Evolutionary conservation across 139 green algal genomes (phyloP).

Genomic region (Closterium sp.): DNA sequence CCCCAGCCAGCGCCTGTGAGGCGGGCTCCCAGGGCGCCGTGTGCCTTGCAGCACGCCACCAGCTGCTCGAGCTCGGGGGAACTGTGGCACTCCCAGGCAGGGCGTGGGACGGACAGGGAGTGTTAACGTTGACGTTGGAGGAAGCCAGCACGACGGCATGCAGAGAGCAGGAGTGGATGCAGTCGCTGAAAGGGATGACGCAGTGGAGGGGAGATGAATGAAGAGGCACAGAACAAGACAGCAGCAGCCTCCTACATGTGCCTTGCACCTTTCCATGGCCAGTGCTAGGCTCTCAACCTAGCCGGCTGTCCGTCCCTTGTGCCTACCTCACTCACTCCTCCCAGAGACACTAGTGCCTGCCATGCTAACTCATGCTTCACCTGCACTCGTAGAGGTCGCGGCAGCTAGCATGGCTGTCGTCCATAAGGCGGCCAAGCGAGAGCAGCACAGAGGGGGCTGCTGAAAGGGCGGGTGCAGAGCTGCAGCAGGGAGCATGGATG

Average conservation of each 20-base stretch:
- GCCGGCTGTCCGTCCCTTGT: neutral
- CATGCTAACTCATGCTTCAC: slow-evolving; percentile 47
- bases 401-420: slow-evolving; percentile 80
- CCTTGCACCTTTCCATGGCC: neutral
- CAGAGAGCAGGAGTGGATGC: neutral
- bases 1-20: slow-evolving; percentile 93
- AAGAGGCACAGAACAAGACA: neutral
- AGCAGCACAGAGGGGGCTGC: slow-evolving; percentile 9
- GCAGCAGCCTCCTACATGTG: neutral
- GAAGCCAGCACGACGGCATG: neutral
- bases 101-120: neutral
- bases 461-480: neutral
- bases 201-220: neutral
- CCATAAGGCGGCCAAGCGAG: slow-evolving; percentile 79
- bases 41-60: slow-evolving; percentile 60
- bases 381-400: slow-evolving; percentile 86
- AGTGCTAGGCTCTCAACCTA: neutral
- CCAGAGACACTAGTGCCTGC: neutral
- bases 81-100: neutral
- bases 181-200: neutral
- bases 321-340: neutral
- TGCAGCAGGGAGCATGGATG: neutral
- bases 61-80: slow-evolving; percentile 87
- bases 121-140: neutral
- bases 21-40: slow-evolving; percentile 76